Percentiles rank a stretch among this genome's conserved stretches.
These are phyloP conservation scores for Bacidia rubella DNA, from an alignment of 495 filamentous ascomycete genomes.

Conservation along the genomic window DNA sequence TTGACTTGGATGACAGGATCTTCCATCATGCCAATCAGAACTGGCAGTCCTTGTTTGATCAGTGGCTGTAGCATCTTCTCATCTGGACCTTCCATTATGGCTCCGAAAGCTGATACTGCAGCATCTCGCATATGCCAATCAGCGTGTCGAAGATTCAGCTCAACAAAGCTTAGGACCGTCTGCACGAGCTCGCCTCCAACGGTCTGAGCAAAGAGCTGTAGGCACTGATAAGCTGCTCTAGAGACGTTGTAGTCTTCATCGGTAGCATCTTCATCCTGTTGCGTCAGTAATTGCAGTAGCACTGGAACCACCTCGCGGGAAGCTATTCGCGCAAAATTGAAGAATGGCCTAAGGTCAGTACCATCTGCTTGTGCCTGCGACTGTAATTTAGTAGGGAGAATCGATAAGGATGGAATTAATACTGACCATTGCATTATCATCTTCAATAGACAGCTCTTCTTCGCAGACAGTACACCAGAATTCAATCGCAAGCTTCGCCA, in stretches of 20 bases:
- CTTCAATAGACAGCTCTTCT: slow-evolving; percentile 92
- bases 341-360: slow-evolving; percentile 72
- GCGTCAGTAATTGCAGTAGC: slow-evolving; percentile 73
- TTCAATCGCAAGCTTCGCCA: slow-evolving; percentile 92
- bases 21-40: slow-evolving; percentile 92
- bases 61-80: slow-evolving; percentile 76
- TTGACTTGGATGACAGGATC: slow-evolving; percentile 78
- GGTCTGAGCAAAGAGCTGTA: slow-evolving; percentile 88
- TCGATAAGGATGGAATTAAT: not conserved
- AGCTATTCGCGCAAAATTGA: slow-evolving; percentile 82
- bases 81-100: slow-evolving; percentile 96
- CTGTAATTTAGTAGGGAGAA: slow-evolving; percentile 1
- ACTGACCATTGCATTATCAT: slow-evolving; percentile 78
- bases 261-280: slow-evolving; percentile 91
- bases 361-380: slow-evolving; percentile 50
- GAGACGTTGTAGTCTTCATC: slow-evolving; percentile 97
- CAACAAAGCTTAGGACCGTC: slow-evolving; percentile 78
- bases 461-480: slow-evolving; percentile 99
- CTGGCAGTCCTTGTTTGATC: slow-evolving; percentile 83
- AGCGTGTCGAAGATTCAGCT: slow-evolving; percentile 73
- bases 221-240: slow-evolving; percentile 88
- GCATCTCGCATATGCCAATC: slow-evolving; percentile 92
- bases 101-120: slow-evolving; percentile 94
- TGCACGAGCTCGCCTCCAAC: slow-evolving; percentile 67
- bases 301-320: slow-evolving; percentile 87